Percentiles rank a stretch among this genome's conserved stretches.
Evolutionary conservation across 768 basidiomycete species (phyloP).

Genomic region (Collybia nuda): DNA sequence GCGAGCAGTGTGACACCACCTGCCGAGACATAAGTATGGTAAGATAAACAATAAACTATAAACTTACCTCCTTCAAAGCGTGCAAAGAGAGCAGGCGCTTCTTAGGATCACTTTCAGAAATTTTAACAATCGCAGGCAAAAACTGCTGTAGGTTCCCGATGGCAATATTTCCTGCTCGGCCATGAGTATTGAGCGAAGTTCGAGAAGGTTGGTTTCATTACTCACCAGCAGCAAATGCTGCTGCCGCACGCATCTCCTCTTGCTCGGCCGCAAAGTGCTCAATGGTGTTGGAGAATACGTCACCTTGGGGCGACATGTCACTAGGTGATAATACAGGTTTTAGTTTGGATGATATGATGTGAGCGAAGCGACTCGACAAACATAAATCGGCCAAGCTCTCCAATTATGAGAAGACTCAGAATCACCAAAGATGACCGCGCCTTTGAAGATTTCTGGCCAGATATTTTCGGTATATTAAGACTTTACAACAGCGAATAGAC

Average conservation of each 20-base stretch:
- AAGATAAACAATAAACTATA: not conserved
- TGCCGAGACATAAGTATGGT: constrained; percentile 22
- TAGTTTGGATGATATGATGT: no score
- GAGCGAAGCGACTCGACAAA: constrained; percentile 32
- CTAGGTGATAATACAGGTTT: constrained; percentile 35
- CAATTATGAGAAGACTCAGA: constrained; percentile 84
- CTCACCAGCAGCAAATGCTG: constrained; percentile 90
- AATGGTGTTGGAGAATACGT: constrained; percentile 76
- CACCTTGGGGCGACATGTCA: constrained; percentile 80
- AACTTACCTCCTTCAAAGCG: constrained; percentile 83
- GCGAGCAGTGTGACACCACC: constrained; percentile 91
- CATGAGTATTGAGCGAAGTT: not conserved
- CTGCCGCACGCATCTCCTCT: constrained; percentile 87
- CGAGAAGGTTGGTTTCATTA: not conserved
- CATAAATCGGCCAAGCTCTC: constrained; percentile 92
- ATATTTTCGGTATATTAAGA: not conserved
- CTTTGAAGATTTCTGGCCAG: constrained; percentile 49
- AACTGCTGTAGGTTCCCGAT: constrained; percentile 90
- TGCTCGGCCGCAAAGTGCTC: constrained; percentile 74
- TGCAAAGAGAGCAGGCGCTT: constrained; percentile 86
- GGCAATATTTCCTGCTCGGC: constrained; percentile 78
- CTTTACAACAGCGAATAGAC: constrained; percentile 3
- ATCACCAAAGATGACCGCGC: constrained; percentile 68
- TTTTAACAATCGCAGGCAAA: constrained; percentile 80
- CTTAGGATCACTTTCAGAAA: constrained; percentile 71